Base-by-base conservation (phyloP, 2,329 filamentous ascomycete genomes). In the Colletotrichum sansevieriae region DNA sequence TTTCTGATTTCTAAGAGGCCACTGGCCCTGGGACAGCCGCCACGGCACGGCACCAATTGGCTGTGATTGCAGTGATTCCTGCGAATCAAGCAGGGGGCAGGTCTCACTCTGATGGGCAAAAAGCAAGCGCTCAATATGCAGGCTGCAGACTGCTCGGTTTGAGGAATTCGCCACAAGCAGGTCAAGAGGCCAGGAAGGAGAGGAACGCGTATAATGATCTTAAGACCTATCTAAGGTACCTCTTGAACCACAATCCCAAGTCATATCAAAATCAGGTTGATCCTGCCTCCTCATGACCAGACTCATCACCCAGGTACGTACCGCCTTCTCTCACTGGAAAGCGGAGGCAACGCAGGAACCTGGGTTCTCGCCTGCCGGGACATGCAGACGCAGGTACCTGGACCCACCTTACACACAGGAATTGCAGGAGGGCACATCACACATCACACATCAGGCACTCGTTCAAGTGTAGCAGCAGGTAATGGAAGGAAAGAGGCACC, bases 371-470 rank as follows among this genome's bases (percentile, higher is more conserved):
- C 33, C 35, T 25, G 52, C 52, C 35, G 35, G 52, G n/a, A 22
- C 33, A 55, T 55, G 52, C n/a, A 55, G 20, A 37, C 22, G 15
- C 20, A 55, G 52, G 12, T 55, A 55, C 18, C n/a, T 35, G 35
- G 11, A 25, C 35, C n/a, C 51, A 33, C 51, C 25, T 54, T 20
- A 11, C 12, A 51, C 47, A 25, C 47, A 51, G 47, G 47, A 51
- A 33, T 7, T 29, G 47, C n/a, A n/a, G n/a, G n/a, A n/a, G n/a
- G n/a, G n/a, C n/a, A n/a, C n/a, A n/a, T n/a, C n/a, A n/a, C n/a
- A n/a, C n/a, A n/a, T n/a, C n/a, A n/a, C n/a, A n/a, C n/a, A n/a
- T n/a, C n/a, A n/a, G n/a, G n/a, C n/a, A n/a, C n/a, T n/a, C n/a
- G n/a, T n/a, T 22, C 22, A 22, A 22, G 22, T 22, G 22, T 22